Evolutionary conservation across 2,329 filamentous ascomycete genomes (phyloP).

Genomic region (Ceratocystis diversiconidia): DNA sequence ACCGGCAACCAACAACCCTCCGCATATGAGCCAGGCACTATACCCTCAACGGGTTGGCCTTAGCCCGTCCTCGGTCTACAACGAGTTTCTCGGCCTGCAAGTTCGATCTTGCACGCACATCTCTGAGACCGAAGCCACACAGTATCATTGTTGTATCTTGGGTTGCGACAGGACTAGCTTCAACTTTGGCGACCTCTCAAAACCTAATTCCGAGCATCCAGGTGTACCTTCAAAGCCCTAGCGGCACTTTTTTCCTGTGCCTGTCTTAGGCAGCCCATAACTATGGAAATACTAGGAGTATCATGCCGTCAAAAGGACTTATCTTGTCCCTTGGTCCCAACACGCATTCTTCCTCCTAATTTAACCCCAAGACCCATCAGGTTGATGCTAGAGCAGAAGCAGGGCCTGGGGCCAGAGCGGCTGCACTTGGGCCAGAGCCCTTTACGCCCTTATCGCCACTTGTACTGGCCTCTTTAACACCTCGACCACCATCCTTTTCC

Average conservation of each 20-base stretch:
- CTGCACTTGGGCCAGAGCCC: neutral
- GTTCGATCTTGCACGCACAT: too few species aligned
- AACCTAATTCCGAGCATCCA: neutral
- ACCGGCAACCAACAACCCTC: too few species aligned
- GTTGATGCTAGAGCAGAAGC: neutral
- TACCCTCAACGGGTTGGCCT: too few species aligned
- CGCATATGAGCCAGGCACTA: too few species aligned
- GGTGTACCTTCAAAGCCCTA: neutral
- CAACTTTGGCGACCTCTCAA: neutral
- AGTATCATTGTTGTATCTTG: neutral
- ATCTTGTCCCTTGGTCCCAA: neutral
- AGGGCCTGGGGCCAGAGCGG: neutral
- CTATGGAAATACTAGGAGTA: neutral
- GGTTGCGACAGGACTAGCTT: neutral
- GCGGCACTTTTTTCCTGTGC: neutral
- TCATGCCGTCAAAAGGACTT: neutral
- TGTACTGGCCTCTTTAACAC: constrained; percentile 19
- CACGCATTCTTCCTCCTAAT: neutral
- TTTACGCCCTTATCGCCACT: constrained; percentile 19
- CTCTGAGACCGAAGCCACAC: neutral
- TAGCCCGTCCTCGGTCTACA: too few species aligned
- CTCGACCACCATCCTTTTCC: constrained; percentile 1
- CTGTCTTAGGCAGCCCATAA: too few species aligned
- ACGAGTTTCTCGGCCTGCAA: too few species aligned
- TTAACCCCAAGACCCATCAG: neutral